Evolutionary conservation across 2,329 filamentous ascomycete genomes (phyloP).

Genomic region (Trichoderma gracile): DNA sequence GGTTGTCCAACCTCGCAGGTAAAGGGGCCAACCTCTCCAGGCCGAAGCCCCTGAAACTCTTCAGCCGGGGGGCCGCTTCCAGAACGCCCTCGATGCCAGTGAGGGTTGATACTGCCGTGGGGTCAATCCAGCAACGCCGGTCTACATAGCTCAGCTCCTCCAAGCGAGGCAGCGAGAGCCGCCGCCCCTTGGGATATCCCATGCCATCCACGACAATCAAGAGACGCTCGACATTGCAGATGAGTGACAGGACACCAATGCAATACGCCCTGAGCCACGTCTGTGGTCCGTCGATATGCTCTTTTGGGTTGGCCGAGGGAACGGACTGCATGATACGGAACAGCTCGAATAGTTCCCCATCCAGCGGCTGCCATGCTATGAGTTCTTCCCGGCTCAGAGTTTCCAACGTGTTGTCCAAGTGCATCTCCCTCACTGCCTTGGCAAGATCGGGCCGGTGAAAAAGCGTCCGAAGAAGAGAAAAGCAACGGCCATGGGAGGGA

Average conservation of each 20-base stretch:
- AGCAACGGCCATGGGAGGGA: neutral
- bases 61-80: neutral
- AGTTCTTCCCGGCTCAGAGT: neutral
- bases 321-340: too few species aligned
- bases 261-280: too few species aligned
- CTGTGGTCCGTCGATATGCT: too few species aligned
- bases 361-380: neutral
- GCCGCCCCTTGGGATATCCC: neutral
- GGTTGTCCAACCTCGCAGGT: neutral
- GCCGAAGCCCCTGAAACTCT: neutral
- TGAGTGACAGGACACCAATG: too few species aligned
- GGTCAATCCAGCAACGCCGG: neutral
- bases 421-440: neutral
- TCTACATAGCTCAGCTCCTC: neutral
- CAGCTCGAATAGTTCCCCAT: too few species aligned
- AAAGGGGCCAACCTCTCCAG: neutral
- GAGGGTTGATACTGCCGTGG: neutral
- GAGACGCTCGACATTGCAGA: too few species aligned
- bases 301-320: too few species aligned
- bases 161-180: neutral
- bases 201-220: too few species aligned
- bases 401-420: neutral
- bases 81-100: neutral
- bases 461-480: neutral
- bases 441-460: neutral